Percentiles rank a stretch among this genome's conserved stretches.
These are phyloP conservation scores for Trametes hirsuta DNA, from an alignment of 1,284 basidiomycete species.

Conservation along the genomic window DNA sequence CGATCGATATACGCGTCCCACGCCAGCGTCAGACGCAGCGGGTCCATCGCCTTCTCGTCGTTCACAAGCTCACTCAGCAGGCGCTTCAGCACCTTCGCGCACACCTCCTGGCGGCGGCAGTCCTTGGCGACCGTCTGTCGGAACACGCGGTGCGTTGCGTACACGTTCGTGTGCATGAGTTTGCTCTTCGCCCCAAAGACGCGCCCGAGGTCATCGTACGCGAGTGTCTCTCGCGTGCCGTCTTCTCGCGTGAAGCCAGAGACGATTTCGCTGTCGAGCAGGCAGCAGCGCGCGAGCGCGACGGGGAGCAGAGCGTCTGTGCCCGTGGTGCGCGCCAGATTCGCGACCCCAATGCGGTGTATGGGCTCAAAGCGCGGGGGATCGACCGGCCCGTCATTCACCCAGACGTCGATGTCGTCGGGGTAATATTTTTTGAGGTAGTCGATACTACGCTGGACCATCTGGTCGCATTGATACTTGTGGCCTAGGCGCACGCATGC, in stretches of 20 bases:
- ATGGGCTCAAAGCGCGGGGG: conserved; percentile 7
- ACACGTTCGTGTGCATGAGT: conserved; percentile 12
- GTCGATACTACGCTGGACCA: conserved; percentile 5
- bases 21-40: conserved; percentile 3
- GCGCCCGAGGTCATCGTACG: conserved; percentile 10
- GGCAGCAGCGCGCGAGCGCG: conserved; percentile 14
- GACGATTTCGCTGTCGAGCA: conserved; percentile 13
- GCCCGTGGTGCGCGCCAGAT: conserved; percentile 13
- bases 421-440: conserved; percentile 14
- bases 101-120: neutral
- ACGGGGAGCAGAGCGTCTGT: conserved; percentile 8
- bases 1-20: conserved; percentile 12
- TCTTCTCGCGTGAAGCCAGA: conserved; percentile 16
- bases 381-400: neutral
- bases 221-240: conserved; percentile 12
- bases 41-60: conserved; percentile 21
- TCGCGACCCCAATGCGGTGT: conserved; percentile 17
- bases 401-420: conserved; percentile 2
- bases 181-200: conserved; percentile 9
- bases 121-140: neutral
- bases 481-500: conserved; percentile 14
- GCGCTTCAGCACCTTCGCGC: conserved; percentile 10
- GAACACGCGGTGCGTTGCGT: conserved; percentile 11
- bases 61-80: conserved; percentile 22
- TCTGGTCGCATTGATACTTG: conserved; percentile 14